Percentiles rank a stretch among this genome's conserved stretches.
Evolutionary conservation across 805 yeast genomes (phyloP).

Genomic region (Myxozyma melibiosi): DNA sequence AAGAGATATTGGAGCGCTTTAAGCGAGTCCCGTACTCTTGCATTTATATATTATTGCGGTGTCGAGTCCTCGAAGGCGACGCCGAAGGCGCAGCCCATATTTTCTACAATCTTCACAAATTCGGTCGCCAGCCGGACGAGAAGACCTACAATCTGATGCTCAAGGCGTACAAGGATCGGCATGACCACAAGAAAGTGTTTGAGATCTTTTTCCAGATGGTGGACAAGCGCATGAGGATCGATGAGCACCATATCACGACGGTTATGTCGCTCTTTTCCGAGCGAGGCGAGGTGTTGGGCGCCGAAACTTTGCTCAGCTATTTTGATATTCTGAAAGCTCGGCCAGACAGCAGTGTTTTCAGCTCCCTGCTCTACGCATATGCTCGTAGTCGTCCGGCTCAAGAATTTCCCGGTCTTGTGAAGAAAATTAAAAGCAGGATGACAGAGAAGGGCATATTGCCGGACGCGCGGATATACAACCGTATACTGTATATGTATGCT

Average conservation of each 20-base stretch:
- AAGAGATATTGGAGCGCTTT: slow-evolving; percentile 11
- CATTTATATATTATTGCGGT: slow-evolving; percentile 20
- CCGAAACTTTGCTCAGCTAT: slow-evolving; percentile 17
- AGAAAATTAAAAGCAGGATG: not conserved
- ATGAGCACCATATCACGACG: slow-evolving; percentile 20
- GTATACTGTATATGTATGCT: slow-evolving; percentile 22
- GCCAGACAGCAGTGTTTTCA: slow-evolving; percentile 22
- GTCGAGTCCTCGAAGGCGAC: slow-evolving; percentile 23
- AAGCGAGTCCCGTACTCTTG: slow-evolving; percentile 1
- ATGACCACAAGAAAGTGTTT: slow-evolving; percentile 21
- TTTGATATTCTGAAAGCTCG: slow-evolving; percentile 5
- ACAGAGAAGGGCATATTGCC: slow-evolving; percentile 11
- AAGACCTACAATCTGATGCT: slow-evolving; percentile 21
- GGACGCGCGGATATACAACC: slow-evolving; percentile 19
- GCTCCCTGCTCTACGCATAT: slow-evolving; percentile 16
- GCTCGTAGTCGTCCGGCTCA: too few species aligned
- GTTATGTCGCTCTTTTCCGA: slow-evolving; percentile 23
- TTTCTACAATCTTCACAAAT: slow-evolving; percentile 11
- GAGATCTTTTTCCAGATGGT: slow-evolving; percentile 17
- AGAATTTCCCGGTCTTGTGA: too few species aligned
- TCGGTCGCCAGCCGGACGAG: slow-evolving; percentile 16
- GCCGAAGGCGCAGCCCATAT: slow-evolving; percentile 15
- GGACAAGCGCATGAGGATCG: not conserved
- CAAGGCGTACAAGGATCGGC: slow-evolving; percentile 14
- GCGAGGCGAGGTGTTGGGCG: slow-evolving; percentile 13